Base-by-base conservation (phyloP, 176 grass and related monocot genomes). In the Bothriochloa decipiens region DNA sequence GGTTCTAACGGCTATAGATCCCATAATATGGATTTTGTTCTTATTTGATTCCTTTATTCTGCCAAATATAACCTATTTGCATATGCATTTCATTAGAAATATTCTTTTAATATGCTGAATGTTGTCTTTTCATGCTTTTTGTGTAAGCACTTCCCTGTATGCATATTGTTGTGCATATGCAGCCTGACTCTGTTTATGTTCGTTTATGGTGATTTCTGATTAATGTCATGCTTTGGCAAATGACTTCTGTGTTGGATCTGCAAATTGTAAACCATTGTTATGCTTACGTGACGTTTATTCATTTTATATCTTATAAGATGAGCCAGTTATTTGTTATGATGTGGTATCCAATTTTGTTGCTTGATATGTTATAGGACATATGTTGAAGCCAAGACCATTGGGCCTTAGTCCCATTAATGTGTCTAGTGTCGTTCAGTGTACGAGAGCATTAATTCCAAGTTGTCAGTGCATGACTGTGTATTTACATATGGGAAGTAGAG, bases 261-360 rank as follows among this genome's bases (percentile, higher is more conserved):
- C 29, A 72, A 61, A 61, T 61, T 25, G 57, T 61, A 25, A 61
- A 61, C 57, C 57, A 61, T 61, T 58, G 55, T 60, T 60, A 2
- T 57, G 53, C 53, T 57, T 17, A 57, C 53, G 20, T 57, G 18
- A 22, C 18, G 1, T 57, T 57, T 57, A 57, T 57, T 57, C 53
- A 57, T 57, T 57, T 33, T 17, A 22, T 75, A 58, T 69, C 23
- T 41, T 84, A 11, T 74, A 74, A 74, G 9, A 17, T 53, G 27
- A 52, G 62, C 15, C 22, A 69, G 35, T 39, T 84, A 58, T 78
- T 87, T 8, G 33, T 87, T 87, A 4, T 6, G 15, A 58, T 61
- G 23, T 75, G 22, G 20, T 25, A 60, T 82, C n/a, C n/a, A 82
- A 60, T 12, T 11, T 28, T 37, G 14, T 42, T 23, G 7, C 64